Evolutionary conservation across 352 stramenopile genomes (phyloP), one percentile per base, ranked within the genome.

Genomic region (Pythium rishiriense): DNA sequence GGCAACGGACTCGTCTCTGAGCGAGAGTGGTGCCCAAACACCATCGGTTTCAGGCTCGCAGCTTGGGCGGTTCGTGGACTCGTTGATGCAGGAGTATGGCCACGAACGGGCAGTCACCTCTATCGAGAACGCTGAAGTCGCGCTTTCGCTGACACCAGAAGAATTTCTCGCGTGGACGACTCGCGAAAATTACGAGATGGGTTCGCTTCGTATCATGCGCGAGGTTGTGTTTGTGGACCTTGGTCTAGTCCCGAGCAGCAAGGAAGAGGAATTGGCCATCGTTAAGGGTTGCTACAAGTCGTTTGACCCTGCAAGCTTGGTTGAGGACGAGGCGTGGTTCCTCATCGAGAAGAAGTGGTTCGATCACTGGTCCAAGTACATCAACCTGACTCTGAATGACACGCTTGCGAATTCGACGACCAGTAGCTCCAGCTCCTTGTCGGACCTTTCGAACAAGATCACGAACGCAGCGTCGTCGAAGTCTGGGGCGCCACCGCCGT

Each of bases 281-380:
- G 84, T 75, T 10, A 85, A 82, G 49, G 75, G 78, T 0, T 96
- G 87, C 58, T 93, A 90, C 66, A 85, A 78, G 35, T 65, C 80
- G n/a, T 94, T 93, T 48, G 84, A 96, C 17, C 75, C 74, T 1
- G 33, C 72, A 11, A 76, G 68, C 24, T 65, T 94, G 31, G 81
- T 93, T 4, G 87, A 96, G 76, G 84, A 93, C 22, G 87, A 96
- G 24, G 74, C 80, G 3, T 96, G 87, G 87, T 96, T 89, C 62
- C 52, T 96, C 29, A 63, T 96, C 24, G 86, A 94, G 37, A 82
- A 79, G 33, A 93, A 87, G 33, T 96, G 85, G 85, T 96, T 85
- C 63, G 79, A 90, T 26, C 84, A 93, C 47, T 96, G 87, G 87
- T 88, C 77, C 70, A 84, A 87, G 60, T 96, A 93, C 70, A 80